Evolutionary conservation across 2,329 filamentous ascomycete species (phyloP).

Genomic region (Fusarium brevicatenulatum): DNA sequence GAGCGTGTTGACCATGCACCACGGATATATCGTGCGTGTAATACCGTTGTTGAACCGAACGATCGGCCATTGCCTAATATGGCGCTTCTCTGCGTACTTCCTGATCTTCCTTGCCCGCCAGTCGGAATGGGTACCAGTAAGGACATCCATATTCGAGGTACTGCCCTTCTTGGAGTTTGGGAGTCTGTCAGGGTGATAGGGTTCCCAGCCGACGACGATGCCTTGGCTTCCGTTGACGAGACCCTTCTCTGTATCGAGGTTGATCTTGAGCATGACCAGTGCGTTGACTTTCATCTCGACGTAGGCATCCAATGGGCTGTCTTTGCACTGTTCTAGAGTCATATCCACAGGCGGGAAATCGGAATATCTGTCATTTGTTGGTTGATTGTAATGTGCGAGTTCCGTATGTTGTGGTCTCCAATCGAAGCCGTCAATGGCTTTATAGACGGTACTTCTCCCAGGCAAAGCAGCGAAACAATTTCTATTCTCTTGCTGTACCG

Average conservation of each 20-base stretch:
- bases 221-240: slow-evolving; percentile 45
- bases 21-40: slow-evolving; percentile 58
- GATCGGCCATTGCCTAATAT: slow-evolving; percentile 15
- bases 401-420: neutral
- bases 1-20: slow-evolving; percentile 60
- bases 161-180: neutral
- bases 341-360: fast-evolving
- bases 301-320: slow-evolving; percentile 17
- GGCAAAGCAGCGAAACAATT: fast-evolving
- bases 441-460: fast-evolving
- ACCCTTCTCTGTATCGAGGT: slow-evolving; percentile 19
- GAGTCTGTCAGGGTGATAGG: neutral
- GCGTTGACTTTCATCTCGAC: slow-evolving; percentile 29
- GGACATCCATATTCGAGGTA: neutral
- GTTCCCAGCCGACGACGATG: slow-evolving; percentile 37
- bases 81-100: fast-evolving
- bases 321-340: neutral
- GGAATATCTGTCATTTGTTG: fast-evolving
- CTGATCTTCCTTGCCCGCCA: neutral
- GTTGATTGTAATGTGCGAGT: neutral
- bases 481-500: neutral
- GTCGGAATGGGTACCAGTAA: neutral
- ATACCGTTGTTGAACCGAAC: slow-evolving; percentile 63
- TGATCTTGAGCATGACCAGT: slow-evolving; percentile 41
- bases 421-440: neutral